phyloP scores from a whole-genome alignment of 352 stramenopile species.

The Phytophthora pisi region DNA sequence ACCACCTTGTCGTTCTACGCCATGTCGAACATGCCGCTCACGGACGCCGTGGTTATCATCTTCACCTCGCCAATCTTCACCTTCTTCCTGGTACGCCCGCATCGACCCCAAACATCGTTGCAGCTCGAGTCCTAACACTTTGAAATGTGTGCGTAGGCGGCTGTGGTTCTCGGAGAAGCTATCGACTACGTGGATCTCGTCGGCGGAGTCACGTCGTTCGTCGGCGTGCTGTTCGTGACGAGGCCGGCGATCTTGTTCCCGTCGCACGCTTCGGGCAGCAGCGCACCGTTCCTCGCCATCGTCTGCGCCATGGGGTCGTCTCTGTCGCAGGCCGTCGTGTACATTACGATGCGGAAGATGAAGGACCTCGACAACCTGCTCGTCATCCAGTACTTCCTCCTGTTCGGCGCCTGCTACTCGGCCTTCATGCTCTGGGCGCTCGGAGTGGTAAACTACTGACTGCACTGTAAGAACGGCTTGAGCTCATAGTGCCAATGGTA shows the following conservation, averaged over 20 bases:
- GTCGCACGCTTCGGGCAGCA: slow-evolving; percentile 1
- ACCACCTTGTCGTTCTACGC: slow-evolving; percentile 58
- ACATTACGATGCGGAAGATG: slow-evolving; percentile 58
- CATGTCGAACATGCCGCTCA: slow-evolving; percentile 69
- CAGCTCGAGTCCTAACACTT: not conserved
- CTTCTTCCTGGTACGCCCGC: slow-evolving; percentile 51
- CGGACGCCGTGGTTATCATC: slow-evolving; percentile 68
- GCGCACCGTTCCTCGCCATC: slow-evolving; percentile 33
- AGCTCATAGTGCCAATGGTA: not conserved
- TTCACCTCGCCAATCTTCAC: slow-evolving; percentile 66
- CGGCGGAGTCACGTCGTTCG: slow-evolving; percentile 48
- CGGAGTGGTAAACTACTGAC: slow-evolving; percentile 28
- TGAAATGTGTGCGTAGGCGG: slow-evolving; percentile 29
- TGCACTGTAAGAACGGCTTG: too few relatives aligned
- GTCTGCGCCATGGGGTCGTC: slow-evolving; percentile 41
- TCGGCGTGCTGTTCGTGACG: slow-evolving; percentile 59
- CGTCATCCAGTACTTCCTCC: slow-evolving; percentile 56
- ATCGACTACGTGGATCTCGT: slow-evolving; percentile 50
- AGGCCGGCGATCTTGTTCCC: slow-evolving; percentile 58
- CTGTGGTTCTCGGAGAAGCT: slow-evolving; percentile 50
- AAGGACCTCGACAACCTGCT: slow-evolving; percentile 47
- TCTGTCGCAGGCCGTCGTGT: slow-evolving; percentile 43
- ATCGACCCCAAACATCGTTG: too few relatives aligned
- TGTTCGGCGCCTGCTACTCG: slow-evolving; percentile 46
- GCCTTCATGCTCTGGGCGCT: slow-evolving; percentile 28